These are phyloP conservation scores for Plantago coronopus DNA, from an alignment of 305 asterid species.

Conservation along the genomic window DNA sequence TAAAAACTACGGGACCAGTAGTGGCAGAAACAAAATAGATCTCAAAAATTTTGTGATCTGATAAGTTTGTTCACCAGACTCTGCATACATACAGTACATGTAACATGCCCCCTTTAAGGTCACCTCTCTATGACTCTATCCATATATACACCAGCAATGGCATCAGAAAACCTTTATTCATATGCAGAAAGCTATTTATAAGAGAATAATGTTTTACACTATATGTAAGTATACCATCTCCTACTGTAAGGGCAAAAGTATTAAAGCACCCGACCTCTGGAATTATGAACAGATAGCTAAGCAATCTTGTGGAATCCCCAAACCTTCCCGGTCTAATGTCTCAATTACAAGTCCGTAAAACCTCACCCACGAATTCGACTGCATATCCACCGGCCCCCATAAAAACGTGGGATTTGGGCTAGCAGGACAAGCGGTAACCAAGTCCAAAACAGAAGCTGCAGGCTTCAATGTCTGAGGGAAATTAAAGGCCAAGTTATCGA, in stretches of 20 bases:
- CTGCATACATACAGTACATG: constrained; percentile 18
- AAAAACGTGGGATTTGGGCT: constrained; percentile 63
- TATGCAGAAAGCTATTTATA: constrained; percentile 16
- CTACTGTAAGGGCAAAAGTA: constrained; percentile 12
- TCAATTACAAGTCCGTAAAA: constrained; percentile 55
- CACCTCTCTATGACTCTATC: constrained; percentile 23
- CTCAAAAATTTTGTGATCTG: constrained; percentile 6
- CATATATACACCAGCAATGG: constrained; percentile 21
- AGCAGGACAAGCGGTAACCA: constrained; percentile 68
- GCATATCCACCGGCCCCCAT: constrained; percentile 40
- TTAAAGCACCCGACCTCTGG: constrained; percentile 22
- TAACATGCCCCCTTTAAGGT: constrained; percentile 1
- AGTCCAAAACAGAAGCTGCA: constrained; percentile 64
- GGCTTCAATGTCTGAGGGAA: constrained; percentile 61
- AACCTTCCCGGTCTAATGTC: constrained; percentile 42
- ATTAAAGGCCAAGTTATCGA: constrained; percentile 74
- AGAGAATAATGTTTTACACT: constrained; percentile 22
- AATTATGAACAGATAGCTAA: constrained; percentile 54
- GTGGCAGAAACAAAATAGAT: background rate
- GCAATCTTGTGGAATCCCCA: constrained; percentile 45
- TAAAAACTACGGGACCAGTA: too few species aligned
- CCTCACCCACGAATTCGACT: constrained; percentile 53
- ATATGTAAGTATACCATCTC: constrained; percentile 20
- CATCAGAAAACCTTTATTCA: constrained; percentile 22
- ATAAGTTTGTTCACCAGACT: constrained; percentile 5